phyloP scores from a whole-genome alignment of 2,329 filamentous ascomycete genomes.

The Venturia pyrina region DNA sequence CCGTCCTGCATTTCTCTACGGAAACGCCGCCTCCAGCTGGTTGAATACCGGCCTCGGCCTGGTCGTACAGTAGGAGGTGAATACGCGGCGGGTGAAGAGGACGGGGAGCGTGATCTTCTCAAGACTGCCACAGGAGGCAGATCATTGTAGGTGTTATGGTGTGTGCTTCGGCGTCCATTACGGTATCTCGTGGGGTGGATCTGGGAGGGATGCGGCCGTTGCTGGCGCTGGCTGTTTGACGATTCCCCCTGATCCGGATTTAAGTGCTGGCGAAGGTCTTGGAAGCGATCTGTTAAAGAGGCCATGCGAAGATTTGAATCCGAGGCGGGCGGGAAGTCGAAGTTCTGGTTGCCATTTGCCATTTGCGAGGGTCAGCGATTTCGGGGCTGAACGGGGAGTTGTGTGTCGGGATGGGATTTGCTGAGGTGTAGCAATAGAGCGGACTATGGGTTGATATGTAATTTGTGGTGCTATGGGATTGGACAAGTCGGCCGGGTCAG shows the following conservation, averaged over 20 bases:
- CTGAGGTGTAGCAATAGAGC: not conserved
- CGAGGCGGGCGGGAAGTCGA: slow-evolving; percentile 37
- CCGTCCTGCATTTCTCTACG: slow-evolving; percentile 7
- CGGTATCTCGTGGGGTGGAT: not conserved
- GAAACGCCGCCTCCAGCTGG: not conserved
- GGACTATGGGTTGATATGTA: not conserved
- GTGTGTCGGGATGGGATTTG: not conserved
- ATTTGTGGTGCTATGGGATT: not conserved
- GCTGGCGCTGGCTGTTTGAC: not conserved
- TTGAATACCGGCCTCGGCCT: not conserved
- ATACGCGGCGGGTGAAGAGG: not conserved
- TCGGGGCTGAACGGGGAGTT: not conserved
- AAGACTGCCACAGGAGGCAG: not conserved
- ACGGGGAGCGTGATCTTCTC: not conserved
- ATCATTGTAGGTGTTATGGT: not conserved
- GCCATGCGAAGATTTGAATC: slow-evolving; percentile 15
- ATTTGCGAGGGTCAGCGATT: not conserved
- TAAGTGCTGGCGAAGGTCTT: slow-evolving; percentile 11
- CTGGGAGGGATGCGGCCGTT: not conserved
- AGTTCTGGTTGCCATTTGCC: slow-evolving; percentile 15
- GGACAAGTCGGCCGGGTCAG: not conserved
- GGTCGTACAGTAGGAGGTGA: not conserved
- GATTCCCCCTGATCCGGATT: slow-evolving; percentile 9
- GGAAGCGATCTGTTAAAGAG: slow-evolving; percentile 8
- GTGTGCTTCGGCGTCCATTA: not conserved